phyloP scores from a whole-genome alignment of 352 stramenopile species.

The Phytophthora melonis region DNA sequence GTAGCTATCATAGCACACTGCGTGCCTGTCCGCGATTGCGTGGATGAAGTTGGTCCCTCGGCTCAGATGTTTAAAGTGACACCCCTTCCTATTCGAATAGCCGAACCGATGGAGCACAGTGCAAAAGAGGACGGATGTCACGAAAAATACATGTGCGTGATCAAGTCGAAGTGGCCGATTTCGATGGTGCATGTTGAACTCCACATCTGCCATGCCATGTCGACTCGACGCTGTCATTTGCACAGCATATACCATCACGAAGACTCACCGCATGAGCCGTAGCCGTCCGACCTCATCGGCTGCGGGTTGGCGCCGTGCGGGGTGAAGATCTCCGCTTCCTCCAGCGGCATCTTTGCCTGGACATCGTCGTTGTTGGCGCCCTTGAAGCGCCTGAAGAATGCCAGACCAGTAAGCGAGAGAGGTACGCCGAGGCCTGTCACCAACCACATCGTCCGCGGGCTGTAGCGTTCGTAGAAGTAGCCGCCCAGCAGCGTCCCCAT shows the following conservation, averaged over 20 bases:
- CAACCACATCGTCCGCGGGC: conserved; percentile 57
- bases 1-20: not conserved
- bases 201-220: conserved; percentile 2
- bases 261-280: conserved; percentile 2
- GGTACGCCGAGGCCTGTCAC: conserved; percentile 42
- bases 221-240: conserved; percentile 8
- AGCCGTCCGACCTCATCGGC: not conserved
- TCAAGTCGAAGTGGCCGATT: conserved; percentile 10
- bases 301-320: conserved; percentile 17
- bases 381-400: conserved; percentile 22
- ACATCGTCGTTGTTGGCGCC: conserved; percentile 1
- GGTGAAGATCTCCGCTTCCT: conserved; percentile 18
- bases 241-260: not conserved
- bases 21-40: conserved; percentile 18
- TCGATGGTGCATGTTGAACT: conserved; percentile 2
- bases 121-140: conserved; percentile 6
- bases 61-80: conserved; percentile 17
- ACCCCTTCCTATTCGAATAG: conserved; percentile 4
- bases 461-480: conserved; percentile 61
- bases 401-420: conserved; percentile 14
- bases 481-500: conserved; percentile 54
- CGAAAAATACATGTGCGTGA: not conserved
- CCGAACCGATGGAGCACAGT: not conserved
- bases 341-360: not conserved
- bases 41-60: conserved; percentile 24